These are phyloP conservation scores for Bipolaris sorokiniana DNA, from an alignment of 2,329 filamentous ascomycete species.

Conservation along the genomic window DNA sequence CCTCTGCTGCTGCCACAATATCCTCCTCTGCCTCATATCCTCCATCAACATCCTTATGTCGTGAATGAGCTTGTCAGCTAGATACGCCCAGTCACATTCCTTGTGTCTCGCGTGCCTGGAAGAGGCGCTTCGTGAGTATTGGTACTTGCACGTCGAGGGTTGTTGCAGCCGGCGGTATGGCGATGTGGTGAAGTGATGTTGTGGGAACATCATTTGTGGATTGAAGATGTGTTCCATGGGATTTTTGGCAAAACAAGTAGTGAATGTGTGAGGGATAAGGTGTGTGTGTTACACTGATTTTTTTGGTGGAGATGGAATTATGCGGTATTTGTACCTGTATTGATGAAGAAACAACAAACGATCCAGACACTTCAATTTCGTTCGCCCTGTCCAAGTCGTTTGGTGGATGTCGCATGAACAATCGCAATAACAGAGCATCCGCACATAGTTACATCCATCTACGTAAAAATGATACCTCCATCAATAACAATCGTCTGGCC, in stretches of 20 bases:
- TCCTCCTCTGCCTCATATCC: slow-evolving; percentile 12
- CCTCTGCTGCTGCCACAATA: slow-evolving; percentile 11
- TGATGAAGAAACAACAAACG: too few relatives aligned
- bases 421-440: neutral
- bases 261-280: too few relatives aligned
- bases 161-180: slow-evolving; percentile 1
- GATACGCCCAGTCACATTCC: slow-evolving; percentile 7
- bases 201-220: neutral
- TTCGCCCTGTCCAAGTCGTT: neutral
- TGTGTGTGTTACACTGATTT: too few relatives aligned
- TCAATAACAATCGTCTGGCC: slow-evolving; percentile 70
- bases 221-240: neutral
- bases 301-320: too few relatives aligned
- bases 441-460: neutral
- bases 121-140: neutral
- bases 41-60: slow-evolving; percentile 10
- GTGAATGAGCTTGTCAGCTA: slow-evolving; percentile 6
- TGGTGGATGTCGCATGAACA: neutral
- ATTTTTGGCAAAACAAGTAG: too few relatives aligned
- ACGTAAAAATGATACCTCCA: slow-evolving; percentile 62
- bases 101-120: neutral
- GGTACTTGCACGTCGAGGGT: neutral
- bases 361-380: neutral
- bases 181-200: neutral
- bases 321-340: too few relatives aligned